phyloP scores from a whole-genome alignment of 768 basidiomycete genomes.

The Suillus subluteus region DNA sequence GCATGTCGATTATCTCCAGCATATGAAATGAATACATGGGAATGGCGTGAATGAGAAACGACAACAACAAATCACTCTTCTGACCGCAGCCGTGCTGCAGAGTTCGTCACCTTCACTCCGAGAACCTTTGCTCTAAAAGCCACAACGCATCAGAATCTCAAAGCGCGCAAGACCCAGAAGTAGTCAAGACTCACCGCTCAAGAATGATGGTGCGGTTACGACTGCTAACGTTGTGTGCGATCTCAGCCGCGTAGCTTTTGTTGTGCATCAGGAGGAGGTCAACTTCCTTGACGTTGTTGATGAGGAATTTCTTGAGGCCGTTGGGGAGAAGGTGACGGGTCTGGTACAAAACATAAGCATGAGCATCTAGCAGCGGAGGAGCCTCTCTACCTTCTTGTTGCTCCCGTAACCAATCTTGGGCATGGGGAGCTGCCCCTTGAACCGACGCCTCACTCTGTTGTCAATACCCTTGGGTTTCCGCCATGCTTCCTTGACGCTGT shows the following conservation, averaged over 20 bases:
- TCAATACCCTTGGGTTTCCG: constrained; percentile 99
- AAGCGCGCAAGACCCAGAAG: background rate
- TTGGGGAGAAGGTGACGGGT: constrained; percentile 96
- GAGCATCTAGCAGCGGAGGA: background rate
- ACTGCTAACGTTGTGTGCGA: constrained; percentile 95
- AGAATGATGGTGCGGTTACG: constrained; percentile 92
- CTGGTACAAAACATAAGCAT: constrained; percentile 36
- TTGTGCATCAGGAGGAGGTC: constrained; percentile 98
- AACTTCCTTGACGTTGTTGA: constrained; percentile 91
- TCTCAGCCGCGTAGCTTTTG: constrained; percentile 93
- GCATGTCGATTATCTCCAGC: constrained; percentile 52
- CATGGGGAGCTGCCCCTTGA: constrained; percentile 96
- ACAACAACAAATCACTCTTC: constrained; percentile 72
- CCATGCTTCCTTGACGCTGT: constrained; percentile 97
- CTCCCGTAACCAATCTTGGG: constrained; percentile 87
- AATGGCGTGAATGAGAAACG: constrained; percentile 41
- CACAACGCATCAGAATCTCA: constrained; percentile 13
- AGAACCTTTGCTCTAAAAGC: constrained; percentile 74
- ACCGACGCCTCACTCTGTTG: constrained; percentile 93
- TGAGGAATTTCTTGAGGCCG: constrained; percentile 94
- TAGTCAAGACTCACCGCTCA: constrained; percentile 63
- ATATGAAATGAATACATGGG: constrained; percentile 59
- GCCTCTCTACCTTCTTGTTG: constrained; percentile 70
- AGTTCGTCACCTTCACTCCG: constrained; percentile 93
- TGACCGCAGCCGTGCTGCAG: constrained; percentile 89